Evolutionary conservation across 1,284 basidiomycete genomes (phyloP), one percentile per base, ranked within the genome.

Genomic region (Leccinum subrobustum): DNA sequence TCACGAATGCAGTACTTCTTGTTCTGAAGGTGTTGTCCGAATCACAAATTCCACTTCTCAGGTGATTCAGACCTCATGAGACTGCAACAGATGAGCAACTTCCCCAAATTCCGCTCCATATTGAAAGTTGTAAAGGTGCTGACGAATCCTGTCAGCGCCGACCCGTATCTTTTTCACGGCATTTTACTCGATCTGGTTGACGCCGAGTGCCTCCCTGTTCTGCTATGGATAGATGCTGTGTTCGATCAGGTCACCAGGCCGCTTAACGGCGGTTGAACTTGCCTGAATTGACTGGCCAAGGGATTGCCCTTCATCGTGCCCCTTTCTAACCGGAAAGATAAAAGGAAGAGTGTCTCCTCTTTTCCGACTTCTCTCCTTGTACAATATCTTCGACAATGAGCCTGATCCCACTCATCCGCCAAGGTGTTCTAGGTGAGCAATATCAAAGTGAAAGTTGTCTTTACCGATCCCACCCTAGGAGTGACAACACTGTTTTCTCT

Each of bases 401-500:
- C 4, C 20, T 55, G 2, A 35, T 73, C 37, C 44, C 55, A 37
- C 2, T 63, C 42, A n/a, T 68, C 33, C 74, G 74, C 18, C 64
- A 56, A 31, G 52, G n/a, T 7, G 61, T 67, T 31, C 50, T 75
- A 25, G 66, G 71, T 73, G 58, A 63, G 67, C 20, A 54, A 16
- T 35, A 6, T 27, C 23, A 25, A 53, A 39, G 47, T 5, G 16
- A 18, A n/a, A 23, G 18, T 51, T 11, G 23, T 50, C 48, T 9
- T 51, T 47, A 44, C 60, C 53, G 52, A 71, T 56, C 20, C 25
- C 33, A 27, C 9, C 11, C 35, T 51, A 76, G 76, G 44, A 47
- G 23, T 52, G 23, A 52, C 67, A 4, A 48, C 67, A 9, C 14
- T 73, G 11, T 77, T 79, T 61, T 66, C 77, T 14, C 6, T 76